Base-by-base conservation (phyloP, 2,329 filamentous ascomycete species). In the Magnaporthiopsis incrustans region DNA sequence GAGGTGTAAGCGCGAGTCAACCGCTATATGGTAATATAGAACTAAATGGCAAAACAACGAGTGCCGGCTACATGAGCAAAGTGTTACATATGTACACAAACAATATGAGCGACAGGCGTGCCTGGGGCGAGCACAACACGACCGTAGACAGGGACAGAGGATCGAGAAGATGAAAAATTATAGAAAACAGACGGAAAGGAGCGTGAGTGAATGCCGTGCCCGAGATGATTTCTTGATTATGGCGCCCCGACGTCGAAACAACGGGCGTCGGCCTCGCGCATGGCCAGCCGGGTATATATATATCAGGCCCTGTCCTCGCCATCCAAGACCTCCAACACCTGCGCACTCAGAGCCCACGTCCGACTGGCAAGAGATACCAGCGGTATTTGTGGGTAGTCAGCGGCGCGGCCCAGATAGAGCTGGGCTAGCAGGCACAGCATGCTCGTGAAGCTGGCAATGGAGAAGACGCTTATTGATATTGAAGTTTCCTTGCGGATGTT, bases 401-500 rank as follows among this genome's bases (percentile, higher is more conserved):
- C 26, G 64, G 83, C 78, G 32, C 85, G 81, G 65, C 82, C 84
- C 64, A 83, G 75, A 72, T 92, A 87, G 64, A 90, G 80, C 71
- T 91, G 87, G 12, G 85, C 76, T 26, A 92, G 79, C 62, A 92
- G 76, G 14, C 84, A 83, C 63, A 86, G 82, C 86, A 92, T 90
- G 76, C 85, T 91, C 70, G 91, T 82, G 76, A 90, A 92, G 76
- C 87, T 90, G 53, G 89, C 87, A 67, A 90, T 85, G 62, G 88
- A 91, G 72, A 92, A 90, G 67, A 92, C 87, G 69, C 87, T 86
- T 67, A 92, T 83, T n/a, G 89, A 90, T 12, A 89, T 89, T 60
- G 87, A 86, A 1, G 89, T 92, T 77, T 92, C 89, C 71, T 90
- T 91, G 71, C 88, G 86, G 70, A 92, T 92, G 71, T 87, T 91